Conservation (phyloP, 352 stramenopile genomes). For the Saprolegnia parasitica region DNA sequence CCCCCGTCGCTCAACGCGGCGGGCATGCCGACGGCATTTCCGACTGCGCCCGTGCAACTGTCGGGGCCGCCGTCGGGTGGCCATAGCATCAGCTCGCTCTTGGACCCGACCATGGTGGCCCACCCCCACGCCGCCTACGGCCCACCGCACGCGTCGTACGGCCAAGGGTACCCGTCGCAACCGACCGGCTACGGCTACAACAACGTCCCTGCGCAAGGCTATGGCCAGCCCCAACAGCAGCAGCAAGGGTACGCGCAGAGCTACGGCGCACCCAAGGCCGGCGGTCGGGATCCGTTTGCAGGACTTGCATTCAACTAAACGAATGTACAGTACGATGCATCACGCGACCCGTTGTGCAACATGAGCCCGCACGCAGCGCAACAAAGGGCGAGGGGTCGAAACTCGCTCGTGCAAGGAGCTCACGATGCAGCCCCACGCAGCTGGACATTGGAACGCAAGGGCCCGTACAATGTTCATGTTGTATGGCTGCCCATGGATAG, state of each 20-base stretch:
- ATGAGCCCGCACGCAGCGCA: too few species aligned
- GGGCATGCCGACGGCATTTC: not conserved
- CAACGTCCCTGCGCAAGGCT: not conserved
- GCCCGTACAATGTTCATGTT: too few species aligned
- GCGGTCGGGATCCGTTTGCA: slow-evolving; percentile 63
- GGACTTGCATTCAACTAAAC: slow-evolving; percentile 42
- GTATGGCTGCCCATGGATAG: too few species aligned
- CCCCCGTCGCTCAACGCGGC: not conserved
- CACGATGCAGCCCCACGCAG: too few species aligned
- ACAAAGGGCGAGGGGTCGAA: too few species aligned
- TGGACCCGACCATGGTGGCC: slow-evolving; percentile 34
- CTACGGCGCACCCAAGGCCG: slow-evolving; percentile 7
- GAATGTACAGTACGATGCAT: too few species aligned
- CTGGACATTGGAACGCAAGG: too few species aligned
- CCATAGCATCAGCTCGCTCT: slow-evolving; percentile 43
- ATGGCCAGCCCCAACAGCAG: slow-evolving; percentile 5
- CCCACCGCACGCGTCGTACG: not conserved
- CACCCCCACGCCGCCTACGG: slow-evolving; percentile 11
- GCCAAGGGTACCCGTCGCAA: slow-evolving; percentile 4
- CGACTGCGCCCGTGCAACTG: too few species aligned
- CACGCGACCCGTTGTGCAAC: too few species aligned
- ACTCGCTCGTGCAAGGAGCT: too few species aligned
- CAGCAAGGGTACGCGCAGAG: not conserved
- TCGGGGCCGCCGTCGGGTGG: not conserved
- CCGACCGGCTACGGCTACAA: slow-evolving; percentile 10